phyloP scores from a whole-genome alignment of 305 asterid species.

The Fraxinus ornus region DNA sequence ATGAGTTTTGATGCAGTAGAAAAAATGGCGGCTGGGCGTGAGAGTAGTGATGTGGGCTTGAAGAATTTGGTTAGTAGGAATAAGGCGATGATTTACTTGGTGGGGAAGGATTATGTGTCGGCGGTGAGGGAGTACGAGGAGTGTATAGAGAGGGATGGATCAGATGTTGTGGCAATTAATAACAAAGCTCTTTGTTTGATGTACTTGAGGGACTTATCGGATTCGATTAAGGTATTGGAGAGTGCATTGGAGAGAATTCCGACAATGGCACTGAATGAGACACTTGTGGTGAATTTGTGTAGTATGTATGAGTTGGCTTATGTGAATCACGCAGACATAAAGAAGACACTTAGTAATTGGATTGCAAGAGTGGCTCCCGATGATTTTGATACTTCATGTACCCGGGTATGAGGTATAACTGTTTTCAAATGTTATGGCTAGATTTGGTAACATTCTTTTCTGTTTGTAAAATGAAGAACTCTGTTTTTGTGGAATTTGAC shows the following conservation, averaged over 20 bases:
- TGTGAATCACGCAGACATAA: constrained; percentile 77
- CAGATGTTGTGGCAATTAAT: constrained; percentile 80
- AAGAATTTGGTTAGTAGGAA: constrained; percentile 80
- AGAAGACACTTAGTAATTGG: constrained; percentile 94
- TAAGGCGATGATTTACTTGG: constrained; percentile 81
- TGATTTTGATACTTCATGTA: constrained; percentile 85
- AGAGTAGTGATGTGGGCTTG: constrained; percentile 40
- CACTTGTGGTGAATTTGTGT: constrained; percentile 90
- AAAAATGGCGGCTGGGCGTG: constrained; percentile 37
- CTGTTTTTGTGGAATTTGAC: background rate
- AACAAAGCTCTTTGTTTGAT: constrained; percentile 96
- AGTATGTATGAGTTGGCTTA: constrained; percentile 98
- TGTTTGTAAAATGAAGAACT: constrained; percentile 17
- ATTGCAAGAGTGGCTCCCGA: constrained; percentile 97
- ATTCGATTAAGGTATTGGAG: constrained; percentile 93
- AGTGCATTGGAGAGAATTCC: constrained; percentile 94
- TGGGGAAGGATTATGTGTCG: constrained; percentile 30
- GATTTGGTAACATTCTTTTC: constrained; percentile 20
- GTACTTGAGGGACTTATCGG: constrained; percentile 94
- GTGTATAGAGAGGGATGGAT: constrained; percentile 83
- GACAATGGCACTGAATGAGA: constrained; percentile 80
- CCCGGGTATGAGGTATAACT: constrained; percentile 66
- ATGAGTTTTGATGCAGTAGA: constrained; percentile 61
- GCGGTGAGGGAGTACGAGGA: constrained; percentile 85
- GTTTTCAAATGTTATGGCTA: constrained; percentile 23